A percentile compares a stretch with the other conserved stretches of the same genome.
Conservation (phyloP, 2,329 filamentous ascomycete species). For the Phyllosticta paracitricarpa region DNA sequence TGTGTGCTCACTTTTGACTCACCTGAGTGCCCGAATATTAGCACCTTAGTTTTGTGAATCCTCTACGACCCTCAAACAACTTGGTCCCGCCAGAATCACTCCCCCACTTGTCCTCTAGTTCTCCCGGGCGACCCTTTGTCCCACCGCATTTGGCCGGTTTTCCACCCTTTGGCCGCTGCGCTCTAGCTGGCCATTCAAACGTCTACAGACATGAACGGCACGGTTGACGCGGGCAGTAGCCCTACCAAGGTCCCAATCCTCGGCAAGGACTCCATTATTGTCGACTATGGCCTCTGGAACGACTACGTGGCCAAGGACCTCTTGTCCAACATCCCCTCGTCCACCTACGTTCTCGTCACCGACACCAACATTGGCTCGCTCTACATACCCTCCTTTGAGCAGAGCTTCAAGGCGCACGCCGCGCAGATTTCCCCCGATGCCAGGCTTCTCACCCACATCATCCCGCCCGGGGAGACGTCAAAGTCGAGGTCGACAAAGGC, state of each 20-base stretch:
- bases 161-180: neutral
- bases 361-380: slow-evolving; percentile 80
- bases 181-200: neutral
- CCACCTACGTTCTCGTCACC: slow-evolving; percentile 92
- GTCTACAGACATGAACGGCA: slow-evolving; percentile 3
- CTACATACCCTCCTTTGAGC: slow-evolving; percentile 70
- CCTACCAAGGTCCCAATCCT: slow-evolving; percentile 67
- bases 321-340: slow-evolving; percentile 64
- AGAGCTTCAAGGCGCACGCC: slow-evolving; percentile 48
- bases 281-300: slow-evolving; percentile 85
- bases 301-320: slow-evolving; percentile 74
- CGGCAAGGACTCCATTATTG: slow-evolving; percentile 79
- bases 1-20: slow-evolving; percentile 3
- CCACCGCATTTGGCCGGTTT: neutral
- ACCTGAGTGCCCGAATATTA: neutral
- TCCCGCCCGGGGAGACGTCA: slow-evolving; percentile 84
- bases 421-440: slow-evolving; percentile 38
- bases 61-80: neutral
- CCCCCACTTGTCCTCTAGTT: neutral
- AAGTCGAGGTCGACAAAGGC: slow-evolving; percentile 91
- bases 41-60: neutral
- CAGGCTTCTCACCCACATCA: slow-evolving; percentile 78
- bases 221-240: slow-evolving; percentile 3
- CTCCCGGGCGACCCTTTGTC: neutral
- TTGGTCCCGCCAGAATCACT: neutral